A percentile compares a stretch with the other conserved stretches of the same genome.
Evolutionary conservation across 352 stramenopile species (phyloP).

Genomic region (Plasmopara halstedii): DNA sequence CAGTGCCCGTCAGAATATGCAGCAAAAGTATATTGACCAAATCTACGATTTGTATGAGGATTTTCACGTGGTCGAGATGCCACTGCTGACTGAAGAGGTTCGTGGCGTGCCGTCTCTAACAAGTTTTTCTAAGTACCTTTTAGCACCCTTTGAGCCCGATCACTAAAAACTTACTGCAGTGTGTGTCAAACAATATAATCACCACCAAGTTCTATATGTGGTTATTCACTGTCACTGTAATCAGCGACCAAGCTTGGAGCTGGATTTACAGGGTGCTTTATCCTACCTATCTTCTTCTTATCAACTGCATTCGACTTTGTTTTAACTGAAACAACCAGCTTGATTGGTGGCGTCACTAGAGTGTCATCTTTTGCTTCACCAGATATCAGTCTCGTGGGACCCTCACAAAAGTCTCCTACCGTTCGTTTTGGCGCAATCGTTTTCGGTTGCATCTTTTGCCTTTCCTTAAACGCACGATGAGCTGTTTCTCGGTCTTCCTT

Average conservation of each 20-base stretch:
- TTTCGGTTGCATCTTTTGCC: conserved; percentile 26
- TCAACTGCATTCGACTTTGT: conserved; percentile 18
- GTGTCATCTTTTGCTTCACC: neutral
- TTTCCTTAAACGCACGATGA: conserved; percentile 45
- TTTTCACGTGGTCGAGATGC: conserved; percentile 99
- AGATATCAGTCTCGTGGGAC: neutral
- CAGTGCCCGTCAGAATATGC: conserved; percentile 96
- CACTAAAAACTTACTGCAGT: too few species aligned
- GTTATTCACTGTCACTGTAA: conserved; percentile 70
- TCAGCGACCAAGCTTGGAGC: conserved; percentile 58
- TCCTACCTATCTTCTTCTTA: conserved; percentile 29
- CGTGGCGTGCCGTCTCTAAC: conserved; percentile 91
- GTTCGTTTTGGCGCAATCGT: conserved; percentile 17
- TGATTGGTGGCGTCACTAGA: conserved; percentile 14
- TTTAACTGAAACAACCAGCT: conserved; percentile 28
- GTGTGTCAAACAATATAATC: conserved; percentile 3
- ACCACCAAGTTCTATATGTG: conserved; percentile 8
- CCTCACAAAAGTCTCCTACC: conserved; percentile 12
- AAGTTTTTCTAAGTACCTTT: conserved; percentile 91
- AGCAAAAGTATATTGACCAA: conserved; percentile 99
- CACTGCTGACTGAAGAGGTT: conserved; percentile 97
- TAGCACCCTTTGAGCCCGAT: conserved; percentile 88
- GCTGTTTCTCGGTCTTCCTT: conserved; percentile 43
- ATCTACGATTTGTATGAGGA: conserved; percentile 99
- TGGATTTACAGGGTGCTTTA: conserved; percentile 25